Conservation (phyloP, 139 green algal genomes). For the Chlorella sp. region DNA sequence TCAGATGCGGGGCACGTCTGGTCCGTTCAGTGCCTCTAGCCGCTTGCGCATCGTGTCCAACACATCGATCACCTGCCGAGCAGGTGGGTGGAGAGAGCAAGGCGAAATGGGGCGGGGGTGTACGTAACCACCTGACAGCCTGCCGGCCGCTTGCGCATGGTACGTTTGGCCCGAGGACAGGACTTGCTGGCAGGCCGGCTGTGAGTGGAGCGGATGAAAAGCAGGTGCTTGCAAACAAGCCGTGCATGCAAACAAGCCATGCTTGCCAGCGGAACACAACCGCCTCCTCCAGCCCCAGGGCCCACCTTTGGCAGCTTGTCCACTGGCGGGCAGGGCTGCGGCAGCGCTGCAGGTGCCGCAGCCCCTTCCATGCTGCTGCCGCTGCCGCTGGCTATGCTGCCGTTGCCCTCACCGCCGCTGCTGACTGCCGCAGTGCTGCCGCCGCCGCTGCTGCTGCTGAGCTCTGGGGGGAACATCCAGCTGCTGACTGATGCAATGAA, state of each 20-base stretch:
- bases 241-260: too few relatives aligned
- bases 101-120: too few relatives aligned
- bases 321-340: neutral
- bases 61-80: slow-evolving; percentile 34
- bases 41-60: slow-evolving; percentile 60
- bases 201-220: too few relatives aligned
- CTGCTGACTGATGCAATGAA: slow-evolving; percentile 65
- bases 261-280: too few relatives aligned
- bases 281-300: too few relatives aligned
- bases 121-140: too few relatives aligned
- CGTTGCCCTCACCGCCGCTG: neutral
- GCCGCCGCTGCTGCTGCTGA: neutral
- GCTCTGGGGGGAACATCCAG: slow-evolving; percentile 60
- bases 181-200: too few relatives aligned
- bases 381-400: neutral
- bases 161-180: too few relatives aligned
- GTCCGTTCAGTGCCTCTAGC: slow-evolving; percentile 69
- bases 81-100: too few relatives aligned
- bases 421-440: neutral
- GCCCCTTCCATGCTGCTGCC: neutral
- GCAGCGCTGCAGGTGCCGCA: neutral
- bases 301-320: slow-evolving; percentile 24
- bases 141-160: neutral
- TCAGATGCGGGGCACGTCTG: slow-evolving; percentile 39
- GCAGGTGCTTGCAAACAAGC: too few relatives aligned